These are phyloP conservation scores for Dipodascopsis tothii DNA, from an alignment of 805 yeast species.

Conservation along the genomic window DNA sequence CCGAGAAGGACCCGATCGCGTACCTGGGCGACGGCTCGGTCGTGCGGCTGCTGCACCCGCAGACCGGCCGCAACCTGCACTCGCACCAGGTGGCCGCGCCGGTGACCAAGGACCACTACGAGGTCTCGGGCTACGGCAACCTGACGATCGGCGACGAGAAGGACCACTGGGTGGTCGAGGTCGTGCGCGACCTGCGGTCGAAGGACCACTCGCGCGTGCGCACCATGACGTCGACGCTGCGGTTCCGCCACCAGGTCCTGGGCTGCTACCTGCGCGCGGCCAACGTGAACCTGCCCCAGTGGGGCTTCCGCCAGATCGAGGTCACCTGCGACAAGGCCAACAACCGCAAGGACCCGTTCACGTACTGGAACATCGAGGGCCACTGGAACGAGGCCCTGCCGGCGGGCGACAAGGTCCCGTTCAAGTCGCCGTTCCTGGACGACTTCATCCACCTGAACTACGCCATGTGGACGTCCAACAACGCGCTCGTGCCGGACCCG, in stretches of 20 bases:
- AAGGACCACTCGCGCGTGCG: constrained; percentile 54
- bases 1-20: constrained; percentile 26
- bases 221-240: constrained; percentile 76
- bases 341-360: constrained; percentile 48
- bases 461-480: constrained; percentile 79
- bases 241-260: constrained; percentile 58
- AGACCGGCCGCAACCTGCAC: constrained; percentile 69
- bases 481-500: constrained; percentile 69
- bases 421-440: constrained; percentile 49
- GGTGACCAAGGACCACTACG: constrained; percentile 56
- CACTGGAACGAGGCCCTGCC: constrained; percentile 49
- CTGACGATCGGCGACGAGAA: constrained; percentile 63
- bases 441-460: constrained; percentile 66
- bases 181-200: constrained; percentile 46
- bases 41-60: constrained; percentile 64
- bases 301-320: constrained; percentile 99
- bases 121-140: constrained; percentile 83
- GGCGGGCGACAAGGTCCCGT: constrained; percentile 36
- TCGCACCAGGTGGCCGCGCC: constrained; percentile 78
- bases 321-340: constrained; percentile 59
- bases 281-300: constrained; percentile 74
- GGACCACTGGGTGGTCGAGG: constrained; percentile 87
- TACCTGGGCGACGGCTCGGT: constrained; percentile 53
- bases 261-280: constrained; percentile 83
- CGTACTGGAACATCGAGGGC: constrained; percentile 78